Evolutionary conservation across 768 basidiomycete species (phyloP).

Genomic region (Lentinula guzmanii): DNA sequence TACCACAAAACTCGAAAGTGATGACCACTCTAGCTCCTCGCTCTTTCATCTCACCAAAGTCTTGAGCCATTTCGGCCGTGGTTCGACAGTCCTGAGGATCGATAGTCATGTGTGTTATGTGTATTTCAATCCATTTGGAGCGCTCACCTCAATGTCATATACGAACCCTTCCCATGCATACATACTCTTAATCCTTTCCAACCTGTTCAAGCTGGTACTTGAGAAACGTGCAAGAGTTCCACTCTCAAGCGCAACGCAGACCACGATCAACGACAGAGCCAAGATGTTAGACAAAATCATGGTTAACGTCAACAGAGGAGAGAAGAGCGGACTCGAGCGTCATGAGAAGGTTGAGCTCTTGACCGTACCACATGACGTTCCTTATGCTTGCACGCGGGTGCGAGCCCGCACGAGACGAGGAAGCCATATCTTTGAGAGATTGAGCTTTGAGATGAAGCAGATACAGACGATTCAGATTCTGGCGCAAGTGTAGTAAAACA

Average conservation of each 20-base stretch:
- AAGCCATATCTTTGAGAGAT: too few species aligned
- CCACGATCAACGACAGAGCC: neutral
- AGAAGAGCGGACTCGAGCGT: neutral
- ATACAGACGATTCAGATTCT: too few species aligned
- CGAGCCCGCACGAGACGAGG: too few species aligned
- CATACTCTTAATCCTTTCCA: conserved; percentile 10
- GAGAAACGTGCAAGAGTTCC: neutral
- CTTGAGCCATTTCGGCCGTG: conserved; percentile 9
- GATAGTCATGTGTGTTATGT: too few species aligned
- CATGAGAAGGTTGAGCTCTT: neutral
- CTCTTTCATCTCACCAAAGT: conserved; percentile 10
- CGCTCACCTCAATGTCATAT: conserved; percentile 10
- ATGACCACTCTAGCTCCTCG: conserved; percentile 12
- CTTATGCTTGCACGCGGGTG: neutral
- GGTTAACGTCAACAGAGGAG: neutral
- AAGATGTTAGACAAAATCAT: neutral
- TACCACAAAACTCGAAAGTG: conserved; percentile 13
- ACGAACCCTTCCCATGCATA: conserved; percentile 14
- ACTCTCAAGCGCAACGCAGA: neutral
- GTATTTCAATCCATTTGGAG: neutral
- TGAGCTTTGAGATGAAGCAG: too few species aligned
- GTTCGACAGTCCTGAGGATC: conserved; percentile 8
- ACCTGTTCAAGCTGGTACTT: conserved; percentile 6
- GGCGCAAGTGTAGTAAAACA: too few species aligned
- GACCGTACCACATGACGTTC: neutral